Evolutionary conservation across 2,329 filamentous ascomycete species (phyloP).

Genomic region (Aspergillus udagawae): DNA sequence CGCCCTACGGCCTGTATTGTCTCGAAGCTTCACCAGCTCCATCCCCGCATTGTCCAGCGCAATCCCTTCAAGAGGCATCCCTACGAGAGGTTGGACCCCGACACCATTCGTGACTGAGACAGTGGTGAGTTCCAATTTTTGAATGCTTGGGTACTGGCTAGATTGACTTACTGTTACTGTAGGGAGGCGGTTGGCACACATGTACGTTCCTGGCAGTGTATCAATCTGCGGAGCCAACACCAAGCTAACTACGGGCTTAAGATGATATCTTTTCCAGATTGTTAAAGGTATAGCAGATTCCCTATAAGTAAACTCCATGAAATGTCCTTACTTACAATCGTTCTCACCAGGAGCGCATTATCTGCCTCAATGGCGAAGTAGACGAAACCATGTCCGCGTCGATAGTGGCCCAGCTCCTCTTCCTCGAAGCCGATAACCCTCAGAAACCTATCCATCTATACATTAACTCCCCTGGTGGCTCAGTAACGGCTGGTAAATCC

Average conservation of each 20-base stretch:
- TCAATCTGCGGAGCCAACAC: background rate
- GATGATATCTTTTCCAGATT: constrained; percentile 81
- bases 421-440: constrained; percentile 94
- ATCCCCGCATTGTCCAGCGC: constrained; percentile 21
- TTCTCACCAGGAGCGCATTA: constrained; percentile 70
- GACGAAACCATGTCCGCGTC: constrained; percentile 88
- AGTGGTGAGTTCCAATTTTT: constrained; percentile 43
- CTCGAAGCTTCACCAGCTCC: constrained; percentile 29
- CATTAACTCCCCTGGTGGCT: constrained; percentile 94
- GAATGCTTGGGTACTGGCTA: background rate
- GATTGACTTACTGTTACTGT: constrained; percentile 19
- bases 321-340: constrained; percentile 13
- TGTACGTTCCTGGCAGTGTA: constrained; percentile 51
- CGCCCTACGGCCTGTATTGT: constrained; percentile 8
- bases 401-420: constrained; percentile 92
- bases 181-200: constrained; percentile 74
- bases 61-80: constrained; percentile 32
- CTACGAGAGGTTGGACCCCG: constrained; percentile 46
- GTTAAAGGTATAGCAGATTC: constrained; percentile 56
- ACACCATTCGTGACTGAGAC: constrained; percentile 54
- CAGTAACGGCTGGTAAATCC: constrained; percentile 68
- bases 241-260: constrained; percentile 31
- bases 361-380: constrained; percentile 88
- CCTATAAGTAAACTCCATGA: constrained; percentile 17
- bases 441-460: constrained; percentile 96